Percentiles rank a stretch among this genome's conserved stretches.
Evolutionary conservation across 2,329 filamentous ascomycete species (phyloP).

Genomic region (Diaporthe caulivora): DNA sequence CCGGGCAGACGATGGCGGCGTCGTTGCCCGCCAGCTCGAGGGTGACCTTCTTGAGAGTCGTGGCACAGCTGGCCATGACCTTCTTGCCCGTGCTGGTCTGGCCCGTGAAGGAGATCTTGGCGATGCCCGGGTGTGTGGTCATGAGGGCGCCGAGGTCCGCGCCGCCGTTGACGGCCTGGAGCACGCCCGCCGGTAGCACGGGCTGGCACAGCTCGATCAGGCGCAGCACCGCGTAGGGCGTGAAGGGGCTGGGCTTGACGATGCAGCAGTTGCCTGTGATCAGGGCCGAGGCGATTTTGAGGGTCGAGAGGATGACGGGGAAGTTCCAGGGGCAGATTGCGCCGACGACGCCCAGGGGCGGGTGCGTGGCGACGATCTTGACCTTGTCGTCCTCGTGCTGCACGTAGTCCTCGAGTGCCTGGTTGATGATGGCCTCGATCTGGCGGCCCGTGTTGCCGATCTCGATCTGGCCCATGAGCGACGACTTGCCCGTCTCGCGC

Average conservation of each 20-base stretch:
- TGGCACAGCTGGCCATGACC: conserved; percentile 60
- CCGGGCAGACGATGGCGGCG: conserved; percentile 64
- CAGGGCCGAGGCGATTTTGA: conserved; percentile 64
- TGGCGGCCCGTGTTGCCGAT: conserved; percentile 53
- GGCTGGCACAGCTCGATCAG: conserved; percentile 56
- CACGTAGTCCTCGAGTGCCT: conserved; percentile 58
- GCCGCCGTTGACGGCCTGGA: conserved; percentile 67
- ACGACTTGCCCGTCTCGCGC: conserved; percentile 66
- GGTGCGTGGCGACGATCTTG: conserved; percentile 56
- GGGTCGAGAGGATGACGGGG: conserved; percentile 58
- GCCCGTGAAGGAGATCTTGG: conserved; percentile 71
- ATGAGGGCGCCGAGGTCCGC: conserved; percentile 66
- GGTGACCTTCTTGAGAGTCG: conserved; percentile 66
- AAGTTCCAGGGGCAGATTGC: conserved; percentile 75
- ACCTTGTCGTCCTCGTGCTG: conserved; percentile 59
- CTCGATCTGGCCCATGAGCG: conserved; percentile 53
- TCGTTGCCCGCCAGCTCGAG: conserved; percentile 69
- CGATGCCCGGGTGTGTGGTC: conserved; percentile 65
- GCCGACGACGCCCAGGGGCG: conserved; percentile 62
- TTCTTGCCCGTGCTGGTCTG: conserved; percentile 61
- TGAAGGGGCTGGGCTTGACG: conserved; percentile 61
- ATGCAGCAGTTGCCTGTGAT: conserved; percentile 67
- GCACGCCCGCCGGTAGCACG: conserved; percentile 67
- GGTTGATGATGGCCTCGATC: conserved; percentile 52
- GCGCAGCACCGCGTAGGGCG: conserved; percentile 64